phyloP scores from a whole-genome alignment of 176 grass and related monocot species.

The Avena eriantha region DNA sequence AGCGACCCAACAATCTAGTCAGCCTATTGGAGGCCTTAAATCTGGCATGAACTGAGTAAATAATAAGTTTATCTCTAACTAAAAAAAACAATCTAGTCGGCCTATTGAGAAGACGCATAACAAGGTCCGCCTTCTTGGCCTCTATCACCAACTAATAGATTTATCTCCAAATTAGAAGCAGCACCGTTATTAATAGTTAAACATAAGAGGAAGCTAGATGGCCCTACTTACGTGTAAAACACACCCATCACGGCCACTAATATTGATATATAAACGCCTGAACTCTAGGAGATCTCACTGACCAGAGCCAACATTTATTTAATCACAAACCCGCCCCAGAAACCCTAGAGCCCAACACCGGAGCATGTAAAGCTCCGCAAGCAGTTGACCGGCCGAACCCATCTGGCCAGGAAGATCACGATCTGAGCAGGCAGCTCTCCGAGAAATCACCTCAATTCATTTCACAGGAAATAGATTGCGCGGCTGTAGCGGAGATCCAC shows the following conservation, averaged over 20 bases:
- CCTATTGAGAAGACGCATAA: too few species aligned
- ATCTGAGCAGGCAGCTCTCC: constrained; percentile 35
- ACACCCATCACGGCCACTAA: constrained; percentile 31
- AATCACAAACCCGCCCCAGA: constrained; percentile 26
- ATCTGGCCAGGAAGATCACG: constrained; percentile 42
- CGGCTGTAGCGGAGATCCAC: constrained; percentile 27
- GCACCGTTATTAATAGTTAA: not conserved
- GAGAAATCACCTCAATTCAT: not conserved
- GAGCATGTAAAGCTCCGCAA: not conserved
- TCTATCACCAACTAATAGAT: constrained; percentile 1
- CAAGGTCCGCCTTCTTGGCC: not conserved
- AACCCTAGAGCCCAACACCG: constrained; percentile 12
- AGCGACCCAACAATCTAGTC: not conserved
- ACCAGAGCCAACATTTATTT: constrained; percentile 29
- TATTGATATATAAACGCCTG: not conserved
- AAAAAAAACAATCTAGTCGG: too few species aligned
- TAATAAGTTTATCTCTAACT: too few species aligned
- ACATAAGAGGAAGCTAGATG: not conserved
- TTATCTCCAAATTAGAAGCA: constrained; percentile 20
- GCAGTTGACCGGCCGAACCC: constrained; percentile 38
- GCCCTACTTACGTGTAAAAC: constrained; percentile 1
- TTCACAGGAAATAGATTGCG: not conserved
- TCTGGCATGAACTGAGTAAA: not conserved
- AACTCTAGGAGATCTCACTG: constrained; percentile 1
- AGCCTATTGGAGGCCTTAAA: constrained; percentile 22